Percentiles rank a stretch among this genome's conserved stretches.
Conservation (phyloP, 2,329 filamentous ascomycete genomes). For the Apiospora kogelbergensis region DNA sequence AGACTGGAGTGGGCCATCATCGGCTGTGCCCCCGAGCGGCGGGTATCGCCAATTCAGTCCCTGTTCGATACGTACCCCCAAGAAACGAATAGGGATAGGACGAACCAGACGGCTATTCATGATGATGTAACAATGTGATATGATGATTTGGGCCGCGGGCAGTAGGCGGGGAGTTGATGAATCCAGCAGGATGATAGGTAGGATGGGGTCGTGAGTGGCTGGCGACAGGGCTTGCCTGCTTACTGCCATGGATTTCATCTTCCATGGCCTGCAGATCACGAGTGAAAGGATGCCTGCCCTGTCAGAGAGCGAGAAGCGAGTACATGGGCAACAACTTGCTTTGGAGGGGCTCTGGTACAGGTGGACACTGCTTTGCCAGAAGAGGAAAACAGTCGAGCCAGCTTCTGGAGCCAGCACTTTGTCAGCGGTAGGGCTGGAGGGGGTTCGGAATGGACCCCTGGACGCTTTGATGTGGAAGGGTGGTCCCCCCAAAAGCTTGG, state of each 20-base stretch:
- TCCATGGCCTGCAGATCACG: neutral
- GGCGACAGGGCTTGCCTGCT: neutral
- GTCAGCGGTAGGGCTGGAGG: neutral
- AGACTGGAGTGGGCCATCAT: neutral
- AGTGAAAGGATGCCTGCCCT: neutral
- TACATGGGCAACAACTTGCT: neutral
- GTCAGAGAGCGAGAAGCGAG: no score
- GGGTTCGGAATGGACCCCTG: neutral
- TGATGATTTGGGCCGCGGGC: neutral
- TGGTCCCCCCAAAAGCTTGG: neutral
- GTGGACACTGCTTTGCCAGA: no score
- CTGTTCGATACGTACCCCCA: neutral
- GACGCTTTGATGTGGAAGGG: no score
- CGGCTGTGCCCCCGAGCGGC: neutral
- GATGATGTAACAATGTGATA: conserved; percentile 1
- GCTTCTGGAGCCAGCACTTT: neutral
- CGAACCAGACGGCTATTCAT: neutral
- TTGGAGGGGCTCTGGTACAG: no score
- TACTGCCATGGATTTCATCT: neutral
- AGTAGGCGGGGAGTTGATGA: neutral
- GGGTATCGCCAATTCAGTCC: neutral
- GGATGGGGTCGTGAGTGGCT: neutral
- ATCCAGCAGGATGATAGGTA: neutral
- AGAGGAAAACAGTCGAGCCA: neutral
- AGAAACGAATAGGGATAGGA: neutral